phyloP scores from a whole-genome alignment of 176 grass and related monocot genomes.

The Dactylis glomerata region DNA sequence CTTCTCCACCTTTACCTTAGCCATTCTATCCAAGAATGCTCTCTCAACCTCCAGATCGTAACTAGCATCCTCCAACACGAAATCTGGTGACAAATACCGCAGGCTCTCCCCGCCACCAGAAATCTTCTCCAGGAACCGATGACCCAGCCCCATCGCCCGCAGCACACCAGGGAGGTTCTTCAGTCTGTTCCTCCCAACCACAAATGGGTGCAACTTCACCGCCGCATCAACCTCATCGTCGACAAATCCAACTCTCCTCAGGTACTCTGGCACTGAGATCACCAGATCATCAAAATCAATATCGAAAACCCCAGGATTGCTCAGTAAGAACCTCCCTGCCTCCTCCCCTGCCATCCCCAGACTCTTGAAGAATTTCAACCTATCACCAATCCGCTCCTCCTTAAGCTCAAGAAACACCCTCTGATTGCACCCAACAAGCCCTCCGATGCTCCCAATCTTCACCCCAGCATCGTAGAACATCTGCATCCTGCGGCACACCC shows the following conservation, averaged over 20 bases:
- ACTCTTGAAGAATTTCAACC: constrained; percentile 54
- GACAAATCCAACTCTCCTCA: constrained; percentile 45
- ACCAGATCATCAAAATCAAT: constrained; percentile 48
- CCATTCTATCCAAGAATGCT: constrained; percentile 49
- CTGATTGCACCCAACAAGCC: constrained; percentile 41
- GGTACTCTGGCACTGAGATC: constrained; percentile 67
- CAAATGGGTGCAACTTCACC: constrained; percentile 40
- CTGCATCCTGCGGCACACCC: constrained; percentile 55
- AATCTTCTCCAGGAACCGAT: constrained; percentile 54
- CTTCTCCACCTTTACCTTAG: constrained; percentile 45
- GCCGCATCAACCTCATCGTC: constrained; percentile 32
- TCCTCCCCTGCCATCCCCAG: constrained; percentile 59
- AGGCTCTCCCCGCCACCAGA: constrained; percentile 27
- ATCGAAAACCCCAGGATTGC: constrained; percentile 50
- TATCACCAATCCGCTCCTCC: constrained; percentile 48
- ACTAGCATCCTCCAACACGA: constrained; percentile 47
- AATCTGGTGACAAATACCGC: constrained; percentile 48
- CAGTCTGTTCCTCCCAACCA: constrained; percentile 72
- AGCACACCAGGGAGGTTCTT: constrained; percentile 59
- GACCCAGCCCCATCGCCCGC: constrained; percentile 49
- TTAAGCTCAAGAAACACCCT: constrained; percentile 62
- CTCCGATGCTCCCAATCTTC: constrained; percentile 49
- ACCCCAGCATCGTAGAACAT: constrained; percentile 68
- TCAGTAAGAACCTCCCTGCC: constrained; percentile 55
- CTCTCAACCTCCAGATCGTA: constrained; percentile 45